Percentiles rank a stretch among this genome's conserved stretches.
Evolutionary conservation across 495 filamentous ascomycete genomes (phyloP).

Genomic region (Neurospora cerealis): DNA sequence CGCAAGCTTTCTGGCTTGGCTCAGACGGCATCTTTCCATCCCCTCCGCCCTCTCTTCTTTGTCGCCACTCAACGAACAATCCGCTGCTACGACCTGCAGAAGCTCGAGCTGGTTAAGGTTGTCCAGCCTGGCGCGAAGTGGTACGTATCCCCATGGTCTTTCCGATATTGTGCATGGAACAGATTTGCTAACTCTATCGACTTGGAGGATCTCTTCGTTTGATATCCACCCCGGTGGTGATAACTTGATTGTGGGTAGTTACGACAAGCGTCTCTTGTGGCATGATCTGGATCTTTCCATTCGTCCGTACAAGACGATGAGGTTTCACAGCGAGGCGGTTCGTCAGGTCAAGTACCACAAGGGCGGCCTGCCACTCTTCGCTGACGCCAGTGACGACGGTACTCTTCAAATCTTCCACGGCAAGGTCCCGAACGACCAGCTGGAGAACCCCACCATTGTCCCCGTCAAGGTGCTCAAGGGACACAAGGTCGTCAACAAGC

Average conservation of each 20-base stretch:
- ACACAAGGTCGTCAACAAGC: slow-evolving; percentile 66
- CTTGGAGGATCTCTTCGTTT: slow-evolving; percentile 77
- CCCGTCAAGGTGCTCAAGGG: slow-evolving; percentile 90
- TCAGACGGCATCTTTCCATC: slow-evolving; percentile 90
- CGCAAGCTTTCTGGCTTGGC: slow-evolving; percentile 73
- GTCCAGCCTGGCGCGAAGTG: slow-evolving; percentile 77
- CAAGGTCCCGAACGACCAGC: slow-evolving; percentile 82
- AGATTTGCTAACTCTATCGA: slow-evolving; percentile 3
- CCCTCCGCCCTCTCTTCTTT: slow-evolving; percentile 83
- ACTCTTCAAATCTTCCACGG: slow-evolving; percentile 93
- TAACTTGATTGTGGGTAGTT: slow-evolving; percentile 86
- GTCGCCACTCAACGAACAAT: slow-evolving; percentile 90
- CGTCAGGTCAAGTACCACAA: slow-evolving; percentile 78
- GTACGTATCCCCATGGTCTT: slow-evolving; percentile 8
- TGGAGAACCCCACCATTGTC: slow-evolving; percentile 93
- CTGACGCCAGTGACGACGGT: slow-evolving; percentile 88
- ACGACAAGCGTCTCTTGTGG: slow-evolving; percentile 91
- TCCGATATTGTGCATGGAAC: background rate
- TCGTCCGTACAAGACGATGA: slow-evolving; percentile 87
- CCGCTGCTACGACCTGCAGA: slow-evolving; percentile 82
- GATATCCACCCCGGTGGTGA: slow-evolving; percentile 89
- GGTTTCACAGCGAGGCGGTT: slow-evolving; percentile 88
- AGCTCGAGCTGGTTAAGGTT: slow-evolving; percentile 80
- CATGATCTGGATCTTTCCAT: slow-evolving; percentile 89
- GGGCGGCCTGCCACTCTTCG: slow-evolving; percentile 78